Evolutionary conservation across 1,284 basidiomycete genomes (phyloP), one percentile per base, ranked within the genome.

Genomic region (Trametes sp.): DNA sequence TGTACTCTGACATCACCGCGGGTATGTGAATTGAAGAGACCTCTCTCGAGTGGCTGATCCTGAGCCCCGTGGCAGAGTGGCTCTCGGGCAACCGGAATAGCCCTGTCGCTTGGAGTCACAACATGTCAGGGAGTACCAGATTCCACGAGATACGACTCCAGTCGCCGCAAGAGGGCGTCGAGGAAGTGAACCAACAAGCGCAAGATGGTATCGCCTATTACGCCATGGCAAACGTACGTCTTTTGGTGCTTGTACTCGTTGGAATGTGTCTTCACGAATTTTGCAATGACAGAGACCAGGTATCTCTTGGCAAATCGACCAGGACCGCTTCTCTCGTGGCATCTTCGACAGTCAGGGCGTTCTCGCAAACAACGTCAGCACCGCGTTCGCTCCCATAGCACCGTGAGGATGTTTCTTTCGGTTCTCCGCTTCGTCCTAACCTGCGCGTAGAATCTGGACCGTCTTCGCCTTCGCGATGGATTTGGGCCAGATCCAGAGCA

Each of bases 1-100:
- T 76, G 29, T 77, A 79, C 65, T 72, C 75, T 23, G 75, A 80
- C 63, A 69, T 81, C 38, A 75, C 64, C 50, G 78, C 64, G 70
- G 71, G 72, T 71, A 23, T 42, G 61, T n/a, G 33, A n/a, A 4
- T 26, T 26, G 8, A 26, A 9, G 23, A 23, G 42, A 7, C 16
- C 9, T 19, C 8, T 45, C 23, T 5, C 19, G n/a, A 21, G 10
- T 44, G 41, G 10, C 7, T 44, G 10, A 44, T n/a, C 16, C 9
- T 2, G 21, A 24, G 4, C 2, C 8, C 24, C 76, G 79, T 4
- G 10, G n/a, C 36, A 70, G 70, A 71, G 33, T 70, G 67, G 67
- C 54, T 68, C 2, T 71, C 67, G 26, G 65, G 63, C 10, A 62
- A 70, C 35, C 54, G 63, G 14, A 53, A 45, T 28, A 57, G 55